Base-by-base conservation (phyloP, 805 yeast genomes). In the Yarrowia phangngaensis region DNA sequence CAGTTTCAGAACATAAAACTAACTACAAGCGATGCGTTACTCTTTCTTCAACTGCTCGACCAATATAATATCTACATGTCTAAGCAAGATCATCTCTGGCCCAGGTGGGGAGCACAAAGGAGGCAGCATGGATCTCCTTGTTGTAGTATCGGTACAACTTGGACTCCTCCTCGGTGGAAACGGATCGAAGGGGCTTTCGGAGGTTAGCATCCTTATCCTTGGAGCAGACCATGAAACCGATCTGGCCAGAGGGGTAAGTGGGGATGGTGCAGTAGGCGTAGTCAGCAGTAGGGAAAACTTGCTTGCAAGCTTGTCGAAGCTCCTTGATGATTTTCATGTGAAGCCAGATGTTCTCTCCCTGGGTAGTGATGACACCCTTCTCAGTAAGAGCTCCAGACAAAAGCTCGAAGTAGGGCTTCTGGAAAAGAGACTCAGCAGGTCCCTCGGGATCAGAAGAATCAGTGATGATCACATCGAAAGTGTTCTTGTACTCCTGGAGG, bases 361-460 rank as follows among this genome's bases (percentile, higher is more conserved):
- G 97, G 52, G 96, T 88, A 51, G 80, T 71, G 61, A 92, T 83
- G 52, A 89, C 90, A 64, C 98, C 98, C 65, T 86, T 79, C 55
- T 80, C 92, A 53, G 95, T 88, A 58, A 90, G 76, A n/a, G 97
- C 96, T 55, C 79, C 82, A 65, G 74, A 71, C 65, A 90, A 74
- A 54, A 90, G 77, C 68, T 82, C 75, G 66, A 89, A 90, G 75
- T 90, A 90, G 20, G 88, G 86, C 66, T 84, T 82, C 71, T 89
- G 95, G 79, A 92, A 92, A 46, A 90, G 75, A 27, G 86, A 74
- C 67, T 82, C 96, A 43, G 97, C 97, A 24, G 98, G 97, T 51
- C 97, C 98, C 68, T 90, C 97, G 41, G 97, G 97, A 68, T 90
- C 97, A 24, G 96, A 86, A 22, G 97, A 88, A 66, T 90, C 98